Evolutionary conservation across 2,329 filamentous ascomycete species (phyloP).

Genomic region (Aspergillus sp.): DNA sequence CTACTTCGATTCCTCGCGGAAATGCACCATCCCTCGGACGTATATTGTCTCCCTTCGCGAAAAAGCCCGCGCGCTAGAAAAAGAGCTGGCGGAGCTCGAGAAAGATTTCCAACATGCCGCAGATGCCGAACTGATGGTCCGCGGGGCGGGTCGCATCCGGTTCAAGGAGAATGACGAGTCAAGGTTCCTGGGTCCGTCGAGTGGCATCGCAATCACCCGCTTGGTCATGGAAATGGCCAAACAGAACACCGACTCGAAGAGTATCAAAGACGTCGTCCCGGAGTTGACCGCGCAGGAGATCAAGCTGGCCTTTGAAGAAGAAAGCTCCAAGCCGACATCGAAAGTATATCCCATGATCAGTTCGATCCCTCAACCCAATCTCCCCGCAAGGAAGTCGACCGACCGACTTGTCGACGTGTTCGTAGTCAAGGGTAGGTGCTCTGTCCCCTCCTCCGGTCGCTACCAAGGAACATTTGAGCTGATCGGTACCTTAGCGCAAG

Average conservation of each 20-base stretch:
- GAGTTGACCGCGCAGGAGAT: constrained; percentile 66
- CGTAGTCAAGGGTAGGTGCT: constrained; percentile 70
- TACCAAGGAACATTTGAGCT: constrained; percentile 6
- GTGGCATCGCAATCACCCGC: constrained; percentile 91
- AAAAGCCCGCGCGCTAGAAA: constrained; percentile 77
- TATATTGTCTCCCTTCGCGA: constrained; percentile 93
- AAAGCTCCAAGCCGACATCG: constrained; percentile 65
- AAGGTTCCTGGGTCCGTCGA: constrained; percentile 88
- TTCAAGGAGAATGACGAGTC: constrained; percentile 84
- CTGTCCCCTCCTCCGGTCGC: neutral
- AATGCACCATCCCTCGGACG: constrained; percentile 79
- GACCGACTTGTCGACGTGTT: constrained; percentile 82
- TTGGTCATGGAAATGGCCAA: constrained; percentile 96
- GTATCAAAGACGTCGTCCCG: constrained; percentile 88
- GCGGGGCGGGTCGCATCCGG: constrained; percentile 79
- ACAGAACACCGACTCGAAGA: constrained; percentile 84
- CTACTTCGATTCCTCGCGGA: constrained; percentile 88
- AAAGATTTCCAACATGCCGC: constrained; percentile 70
- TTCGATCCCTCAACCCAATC: constrained; percentile 70
- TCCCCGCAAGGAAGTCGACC: constrained; percentile 73
- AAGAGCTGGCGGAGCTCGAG: constrained; percentile 75
- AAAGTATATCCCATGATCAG: constrained; percentile 92
- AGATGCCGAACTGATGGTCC: constrained; percentile 80
- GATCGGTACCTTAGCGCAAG: constrained; percentile 63
- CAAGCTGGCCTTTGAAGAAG: constrained; percentile 65